Base-by-base conservation (phyloP, 805 yeast genomes). In the Peterozyma toletana region DNA sequence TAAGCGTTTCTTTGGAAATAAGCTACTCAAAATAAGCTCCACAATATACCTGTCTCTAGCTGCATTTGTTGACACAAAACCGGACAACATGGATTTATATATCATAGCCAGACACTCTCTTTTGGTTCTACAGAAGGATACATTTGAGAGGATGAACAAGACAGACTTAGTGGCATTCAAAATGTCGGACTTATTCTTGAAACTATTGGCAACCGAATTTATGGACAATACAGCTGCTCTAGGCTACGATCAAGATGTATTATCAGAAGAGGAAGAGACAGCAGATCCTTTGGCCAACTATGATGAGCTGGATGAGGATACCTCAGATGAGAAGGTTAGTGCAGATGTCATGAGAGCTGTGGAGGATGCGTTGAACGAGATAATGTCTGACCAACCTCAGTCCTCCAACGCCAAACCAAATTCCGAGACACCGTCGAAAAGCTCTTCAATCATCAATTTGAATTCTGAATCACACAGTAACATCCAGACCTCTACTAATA, bases 321-420 rank as follows among this genome's bases (percentile, higher is more conserved):
- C 58, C 6, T 43, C 60, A 11, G 60, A 59, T 34, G 58, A 61
- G 7, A 56, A 50, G 33, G 67, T 71, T 3, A 68, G 74, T 40
- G 68, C 70, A 3, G 66, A 59, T 14, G 81, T 75, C 1, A 59
- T 80, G 5, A 66, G 68, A 42, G 86, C 87, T 0, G 84, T 83
- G 15, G 86, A 81, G 53, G 79, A 76, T 55, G 88, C 86, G 2
- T 70, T 83, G 44, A 73, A 72, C 27, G 77, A 80, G 48, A 80
- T 83, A 31, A 75, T 76, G 72, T 62, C 53, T 27, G 55, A 60
- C 33, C 44, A 49, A 2, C 5, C 13, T 18, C 11, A 18, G 16
- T 15, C n/a, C 10, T 14, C 15, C 17, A 27, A 43, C 13, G 17
- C 35, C 7, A 36, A 27, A 15, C 16, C 33, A 5, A 44, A 37